A percentile compares a stretch with the other conserved stretches of the same genome.
These are phyloP conservation scores for Aureobasidium melanogenum DNA, from an alignment of 2,329 filamentous ascomycete genomes.

Conservation along the genomic window DNA sequence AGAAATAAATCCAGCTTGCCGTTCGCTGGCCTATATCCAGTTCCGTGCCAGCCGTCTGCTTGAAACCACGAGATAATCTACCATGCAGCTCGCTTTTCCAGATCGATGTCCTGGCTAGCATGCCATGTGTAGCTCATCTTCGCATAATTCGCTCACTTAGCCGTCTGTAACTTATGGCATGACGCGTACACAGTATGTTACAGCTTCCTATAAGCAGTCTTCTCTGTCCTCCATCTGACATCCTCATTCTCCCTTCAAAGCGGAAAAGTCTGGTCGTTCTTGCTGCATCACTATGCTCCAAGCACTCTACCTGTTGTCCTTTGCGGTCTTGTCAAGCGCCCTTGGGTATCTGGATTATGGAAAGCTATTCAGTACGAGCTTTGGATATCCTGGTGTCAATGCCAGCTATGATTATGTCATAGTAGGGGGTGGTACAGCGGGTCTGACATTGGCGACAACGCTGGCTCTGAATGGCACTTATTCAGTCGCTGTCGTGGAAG, in stretches of 20 bases:
- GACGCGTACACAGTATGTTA: background rate
- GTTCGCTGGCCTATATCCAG: background rate
- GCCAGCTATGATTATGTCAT: conserved; percentile 18
- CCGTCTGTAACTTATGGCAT: background rate
- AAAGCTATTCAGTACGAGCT: background rate
- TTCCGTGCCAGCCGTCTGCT: background rate
- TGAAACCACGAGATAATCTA: background rate
- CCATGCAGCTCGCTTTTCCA: background rate
- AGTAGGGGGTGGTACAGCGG: conserved; percentile 16
- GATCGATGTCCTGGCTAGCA: no score
- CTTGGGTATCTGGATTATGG: background rate
- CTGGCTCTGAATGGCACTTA: conserved; percentile 15
- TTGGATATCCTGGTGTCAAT: background rate
- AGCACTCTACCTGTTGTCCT: background rate
- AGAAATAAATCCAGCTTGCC: background rate
- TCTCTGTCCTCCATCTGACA: background rate
- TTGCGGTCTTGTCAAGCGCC: background rate
- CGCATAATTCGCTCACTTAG: background rate
- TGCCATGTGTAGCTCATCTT: no score
- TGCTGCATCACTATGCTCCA: background rate
- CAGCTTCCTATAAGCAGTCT: background rate
- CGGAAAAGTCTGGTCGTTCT: background rate
- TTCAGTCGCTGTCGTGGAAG: conserved; percentile 21
- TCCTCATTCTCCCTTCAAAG: background rate
- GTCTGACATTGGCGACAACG: conserved; percentile 16